Evolutionary conservation across 2,329 filamentous ascomycete genomes (phyloP), one percentile per base, ranked within the genome.

Genomic region (Epichloe typhina): DNA sequence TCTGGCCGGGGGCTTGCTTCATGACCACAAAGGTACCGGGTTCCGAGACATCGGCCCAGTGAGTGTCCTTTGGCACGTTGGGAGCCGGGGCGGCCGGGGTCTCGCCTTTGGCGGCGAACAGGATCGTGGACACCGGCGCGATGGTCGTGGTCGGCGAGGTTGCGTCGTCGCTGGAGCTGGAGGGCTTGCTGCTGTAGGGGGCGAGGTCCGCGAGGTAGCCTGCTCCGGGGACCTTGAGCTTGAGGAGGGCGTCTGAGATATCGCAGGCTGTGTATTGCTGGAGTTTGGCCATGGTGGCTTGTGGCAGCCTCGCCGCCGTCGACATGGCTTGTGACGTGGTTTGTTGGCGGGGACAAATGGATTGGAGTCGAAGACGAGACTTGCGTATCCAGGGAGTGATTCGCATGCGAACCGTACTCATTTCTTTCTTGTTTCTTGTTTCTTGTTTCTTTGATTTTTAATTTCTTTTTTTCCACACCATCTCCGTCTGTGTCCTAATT

Each of bases 231-330:
- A 83, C 75, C 53, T 83, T 76, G 46, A 89, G 72, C 60, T 83
- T 86, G 50, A 87, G 72, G 2, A 89, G 74, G 5, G 83, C 84
- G 63, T 89, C 85, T 11, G 84, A 86, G 53, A 88, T 71, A 72
- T 86, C 73, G 62, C 73, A 76, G 38, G 73, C 70, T 17, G 66
- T 67, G 58, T 73, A 74, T 38, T 63, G 57, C 52, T 57, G 58
- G 23, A 71, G 66, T 50, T 57, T 54, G 49, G 59, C 54, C 50
- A 60, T 17, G 33, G 60, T 57, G 36, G 57, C 54, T 41, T 37
- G 11, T n/a, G 55, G 40, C 17, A 57, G 44, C 12, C 47, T 31
- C 31, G 55, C 15, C 35, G 55, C 15, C 12, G 51, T 38, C 35
- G 55, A n/a, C 46, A 48, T 41, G 46, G 43, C 35, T 31, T 31